Percentiles rank a stretch among this genome's conserved stretches.
Evolutionary conservation across 495 filamentous ascomycete genomes (phyloP).

Genomic region (Glonium stellatum): DNA sequence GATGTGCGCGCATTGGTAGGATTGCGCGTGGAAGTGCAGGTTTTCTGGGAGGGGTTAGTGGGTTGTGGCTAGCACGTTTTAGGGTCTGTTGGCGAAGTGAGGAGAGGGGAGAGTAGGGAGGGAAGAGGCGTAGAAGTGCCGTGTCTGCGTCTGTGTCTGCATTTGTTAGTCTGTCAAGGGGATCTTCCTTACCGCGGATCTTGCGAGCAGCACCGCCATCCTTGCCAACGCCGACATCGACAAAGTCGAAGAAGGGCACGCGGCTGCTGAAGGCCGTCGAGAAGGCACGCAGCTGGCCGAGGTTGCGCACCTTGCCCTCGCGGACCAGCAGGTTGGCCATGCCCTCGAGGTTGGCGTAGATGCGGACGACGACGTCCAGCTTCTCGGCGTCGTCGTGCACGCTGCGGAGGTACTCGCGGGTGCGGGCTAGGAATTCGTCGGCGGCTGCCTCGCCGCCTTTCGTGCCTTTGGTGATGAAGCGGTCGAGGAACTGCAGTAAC

Average conservation of each 20-base stretch:
- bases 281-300: slow-evolving; percentile 24
- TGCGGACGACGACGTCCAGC: slow-evolving; percentile 35
- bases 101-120: background rate
- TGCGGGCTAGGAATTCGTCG: slow-evolving; percentile 32
- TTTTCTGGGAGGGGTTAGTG: slow-evolving; percentile 14
- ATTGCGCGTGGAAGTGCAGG: slow-evolving; percentile 18
- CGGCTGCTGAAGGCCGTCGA: slow-evolving; percentile 23
- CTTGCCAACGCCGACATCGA: slow-evolving; percentile 25
- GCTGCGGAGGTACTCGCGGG: slow-evolving; percentile 33
- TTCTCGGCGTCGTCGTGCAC: slow-evolving; percentile 29
- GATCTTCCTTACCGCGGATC: slow-evolving; percentile 18
- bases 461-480: slow-evolving; percentile 31
- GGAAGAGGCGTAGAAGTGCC: too few relatives aligned
- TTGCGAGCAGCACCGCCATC: slow-evolving; percentile 20
- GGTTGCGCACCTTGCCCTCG: slow-evolving; percentile 26
- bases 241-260: slow-evolving; percentile 21
- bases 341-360: slow-evolving; percentile 38
- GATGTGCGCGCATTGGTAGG: slow-evolving; percentile 22
- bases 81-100: background rate
- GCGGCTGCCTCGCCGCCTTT: slow-evolving; percentile 37
- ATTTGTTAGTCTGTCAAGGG: too few relatives aligned
- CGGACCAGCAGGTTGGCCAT: slow-evolving; percentile 32
- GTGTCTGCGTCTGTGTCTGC: too few relatives aligned
- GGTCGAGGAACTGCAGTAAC: slow-evolving; percentile 35
- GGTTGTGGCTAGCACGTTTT: too few relatives aligned